phyloP scores from a whole-genome alignment of 2,329 filamentous ascomycete genomes.

The Hypoxylon sp. region DNA sequence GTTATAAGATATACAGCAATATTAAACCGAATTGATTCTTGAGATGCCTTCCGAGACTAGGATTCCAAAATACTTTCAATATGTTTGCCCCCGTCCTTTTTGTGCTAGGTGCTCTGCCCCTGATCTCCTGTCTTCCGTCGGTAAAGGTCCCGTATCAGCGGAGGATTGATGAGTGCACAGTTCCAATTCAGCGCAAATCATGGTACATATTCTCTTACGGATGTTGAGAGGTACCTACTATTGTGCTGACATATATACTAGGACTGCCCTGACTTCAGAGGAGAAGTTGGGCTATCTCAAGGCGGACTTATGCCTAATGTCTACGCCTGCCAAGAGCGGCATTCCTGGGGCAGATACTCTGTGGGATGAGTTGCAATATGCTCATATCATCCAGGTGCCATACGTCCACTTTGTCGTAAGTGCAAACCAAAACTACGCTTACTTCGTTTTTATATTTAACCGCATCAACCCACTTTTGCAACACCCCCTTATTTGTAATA shows the following conservation, averaged over 20 bases:
- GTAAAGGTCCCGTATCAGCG: constrained; percentile 25
- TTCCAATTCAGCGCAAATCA: constrained; percentile 34
- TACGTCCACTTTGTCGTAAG: constrained; percentile 49
- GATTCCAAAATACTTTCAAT: not conserved
- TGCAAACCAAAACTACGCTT: not conserved
- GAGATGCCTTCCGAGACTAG: constrained; percentile 1
- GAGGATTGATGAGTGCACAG: constrained; percentile 26
- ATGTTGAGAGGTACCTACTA: not conserved
- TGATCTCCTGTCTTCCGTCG: constrained; percentile 8
- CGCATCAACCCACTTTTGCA: not conserved
- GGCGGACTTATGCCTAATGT: constrained; percentile 51
- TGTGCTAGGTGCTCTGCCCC: constrained; percentile 9
- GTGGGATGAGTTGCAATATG: constrained; percentile 52
- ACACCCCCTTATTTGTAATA: no score
- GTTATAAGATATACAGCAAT: not conserved
- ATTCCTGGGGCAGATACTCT: constrained; percentile 46
- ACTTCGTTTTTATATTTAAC: not conserved
- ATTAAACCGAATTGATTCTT: not conserved
- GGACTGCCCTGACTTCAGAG: constrained; percentile 31
- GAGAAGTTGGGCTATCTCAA: constrained; percentile 50
- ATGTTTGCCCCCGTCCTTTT: constrained; percentile 21
- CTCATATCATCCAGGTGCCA: constrained; percentile 48
- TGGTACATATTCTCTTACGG: constrained; percentile 29
- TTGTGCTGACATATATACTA: constrained; percentile 11
- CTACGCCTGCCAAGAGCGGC: constrained; percentile 40